Evolutionary conservation across 306 rosid species (phyloP), one percentile per base, ranked within the genome.

Genomic region (Trifolium repens): DNA sequence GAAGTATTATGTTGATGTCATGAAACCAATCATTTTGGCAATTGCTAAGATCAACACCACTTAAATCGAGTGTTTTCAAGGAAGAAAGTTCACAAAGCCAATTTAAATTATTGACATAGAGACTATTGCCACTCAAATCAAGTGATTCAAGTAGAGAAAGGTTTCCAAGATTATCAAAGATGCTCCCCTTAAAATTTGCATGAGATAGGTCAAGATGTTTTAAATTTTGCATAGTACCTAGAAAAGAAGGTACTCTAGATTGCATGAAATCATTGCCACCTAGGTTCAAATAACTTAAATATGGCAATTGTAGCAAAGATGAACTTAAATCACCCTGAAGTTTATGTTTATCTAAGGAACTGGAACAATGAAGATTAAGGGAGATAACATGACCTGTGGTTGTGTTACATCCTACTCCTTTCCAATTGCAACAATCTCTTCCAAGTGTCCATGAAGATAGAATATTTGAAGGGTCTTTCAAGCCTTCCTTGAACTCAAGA

Each of bases 301-400:
- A 50, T 26, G 80, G 77, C 27, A 80, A 54, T 2, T 69, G 4
- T 2, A 69, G 67, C 80, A 74, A 22, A 43, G 80, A 80, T 59
- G n/a, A 32, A 15, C 2, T 52, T 19, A 81, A 52, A 3, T 11
- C 19, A 40, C 77, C 80, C 0, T 2, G 22, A 30, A 74, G 12
- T 8, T 4, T 60, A 30, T 80, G 8, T 8, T 4, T 60, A 30
- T 80, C 12, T 14, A 3, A 52, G 2, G 77, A 10, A 70, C 62
- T 64, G 32, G 54, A 6, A 61, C 6, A 19, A 1, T 0, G 15
- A 64, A 81, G 80, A 75, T 81, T 46, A 69, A 80, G 78, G 3
- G 73, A 46, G 7, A 49, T 74, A 71, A 81, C 84, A 71, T 63
- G 78, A 81, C 81, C 78, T 69, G 84, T 24, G 59, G 69, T 70